These are phyloP conservation scores for Eremothecium cymbalariae DNA, from an alignment of 1,139 yeast genomes.

Conservation along the genomic window DNA sequence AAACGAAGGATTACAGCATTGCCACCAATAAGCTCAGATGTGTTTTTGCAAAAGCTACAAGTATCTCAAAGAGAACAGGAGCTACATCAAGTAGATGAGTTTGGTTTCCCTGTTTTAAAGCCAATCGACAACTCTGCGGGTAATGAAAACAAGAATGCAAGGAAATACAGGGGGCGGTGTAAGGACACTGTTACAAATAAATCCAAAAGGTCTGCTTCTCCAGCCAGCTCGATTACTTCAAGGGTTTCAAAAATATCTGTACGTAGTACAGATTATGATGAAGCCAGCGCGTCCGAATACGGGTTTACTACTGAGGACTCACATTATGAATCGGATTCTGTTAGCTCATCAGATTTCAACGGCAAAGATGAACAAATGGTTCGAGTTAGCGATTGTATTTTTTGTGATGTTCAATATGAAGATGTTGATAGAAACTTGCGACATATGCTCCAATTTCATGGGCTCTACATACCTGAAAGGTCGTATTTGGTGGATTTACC, in stretches of 20 bases:
- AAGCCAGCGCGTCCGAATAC: conserved; percentile 46
- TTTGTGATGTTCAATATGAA: conserved; percentile 36
- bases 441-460: conserved; percentile 74
- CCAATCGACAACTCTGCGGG: conserved; percentile 22
- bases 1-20: conserved; percentile 85
- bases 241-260: conserved; percentile 53
- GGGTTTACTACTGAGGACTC: conserved; percentile 31
- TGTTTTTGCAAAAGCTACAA: conserved; percentile 68
- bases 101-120: conserved; percentile 44
- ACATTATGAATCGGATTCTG: conserved; percentile 35
- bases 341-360: conserved; percentile 31
- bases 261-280: conserved; percentile 38
- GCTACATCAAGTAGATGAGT: conserved; percentile 50
- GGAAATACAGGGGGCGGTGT: conserved; percentile 36
- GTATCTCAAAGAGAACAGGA: conserved; percentile 34
- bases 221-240: conserved; percentile 47
- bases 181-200: conserved; percentile 24
- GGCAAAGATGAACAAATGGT: conserved; percentile 15
- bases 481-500: conserved; percentile 56
- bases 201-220: conserved; percentile 34
- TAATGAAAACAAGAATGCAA: conserved; percentile 40
- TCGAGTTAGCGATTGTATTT: conserved; percentile 36
- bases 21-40: conserved; percentile 70
- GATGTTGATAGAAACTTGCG: conserved; percentile 56
- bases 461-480: conserved; percentile 79